These are phyloP conservation scores for Verticillium nonalfalfae DNA, from an alignment of 2,329 filamentous ascomycete species.

Conservation along the genomic window DNA sequence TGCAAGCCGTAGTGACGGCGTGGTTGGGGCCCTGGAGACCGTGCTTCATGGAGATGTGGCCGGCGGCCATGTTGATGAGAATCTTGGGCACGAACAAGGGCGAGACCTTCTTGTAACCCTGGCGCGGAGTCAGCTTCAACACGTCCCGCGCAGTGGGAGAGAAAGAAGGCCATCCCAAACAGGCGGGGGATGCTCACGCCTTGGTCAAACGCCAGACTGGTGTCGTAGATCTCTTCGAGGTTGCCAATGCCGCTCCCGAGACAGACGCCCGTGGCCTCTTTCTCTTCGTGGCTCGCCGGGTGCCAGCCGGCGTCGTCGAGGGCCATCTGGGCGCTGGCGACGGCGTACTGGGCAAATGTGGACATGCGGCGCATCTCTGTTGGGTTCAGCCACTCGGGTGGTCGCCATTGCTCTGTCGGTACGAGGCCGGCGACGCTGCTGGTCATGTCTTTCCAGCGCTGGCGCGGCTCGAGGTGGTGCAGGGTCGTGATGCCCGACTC, in stretches of 20 bases:
- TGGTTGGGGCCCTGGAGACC: slow-evolving; percentile 90
- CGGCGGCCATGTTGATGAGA: slow-evolving; percentile 90
- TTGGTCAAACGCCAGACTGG: slow-evolving; percentile 68
- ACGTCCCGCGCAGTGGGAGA: background rate
- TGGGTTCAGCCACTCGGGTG: slow-evolving; percentile 46
- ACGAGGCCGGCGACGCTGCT: slow-evolving; percentile 83
- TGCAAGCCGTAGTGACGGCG: slow-evolving; percentile 88
- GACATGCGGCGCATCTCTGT: slow-evolving; percentile 72
- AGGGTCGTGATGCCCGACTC: slow-evolving; percentile 77
- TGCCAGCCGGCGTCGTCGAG: slow-evolving; percentile 76
- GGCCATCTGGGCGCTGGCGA: slow-evolving; percentile 82
- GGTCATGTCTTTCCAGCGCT: slow-evolving; percentile 63
- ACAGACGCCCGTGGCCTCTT: slow-evolving; percentile 80
- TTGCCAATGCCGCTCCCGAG: slow-evolving; percentile 95
- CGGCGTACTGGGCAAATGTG: slow-evolving; percentile 84
- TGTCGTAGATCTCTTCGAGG: slow-evolving; percentile 82
- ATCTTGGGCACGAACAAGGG: slow-evolving; percentile 90
- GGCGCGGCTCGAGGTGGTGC: slow-evolving; percentile 47
- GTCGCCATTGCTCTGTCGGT: slow-evolving; percentile 48
- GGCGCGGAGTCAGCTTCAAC: slow-evolving; percentile 9
- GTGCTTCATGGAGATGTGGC: slow-evolving; percentile 89
- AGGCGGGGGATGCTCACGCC: slow-evolving; percentile 46
- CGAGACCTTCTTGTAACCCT: slow-evolving; percentile 91
- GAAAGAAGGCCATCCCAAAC: background rate
- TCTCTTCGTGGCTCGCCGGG: slow-evolving; percentile 51